Evolutionary conservation across 805 yeast genomes (phyloP).

Genomic region (Candida alai): DNA sequence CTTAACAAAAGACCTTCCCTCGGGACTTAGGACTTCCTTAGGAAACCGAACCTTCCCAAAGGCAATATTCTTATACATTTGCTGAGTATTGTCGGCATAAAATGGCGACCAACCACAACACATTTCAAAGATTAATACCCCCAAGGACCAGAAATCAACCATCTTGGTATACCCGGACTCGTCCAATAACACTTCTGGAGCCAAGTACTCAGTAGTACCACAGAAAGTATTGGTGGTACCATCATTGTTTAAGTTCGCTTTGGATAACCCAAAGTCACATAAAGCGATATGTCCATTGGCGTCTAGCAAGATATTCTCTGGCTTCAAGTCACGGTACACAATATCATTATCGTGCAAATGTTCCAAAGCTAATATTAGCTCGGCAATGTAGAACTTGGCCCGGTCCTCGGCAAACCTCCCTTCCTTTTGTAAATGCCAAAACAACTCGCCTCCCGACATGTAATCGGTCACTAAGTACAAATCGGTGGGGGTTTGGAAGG

Average conservation of each 20-base stretch:
- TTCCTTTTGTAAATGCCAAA: conserved; percentile 95
- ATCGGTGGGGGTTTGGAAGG: conserved; percentile 93
- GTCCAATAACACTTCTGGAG: conserved; percentile 93
- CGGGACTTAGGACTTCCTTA: conserved; percentile 86
- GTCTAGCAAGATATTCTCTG: conserved; percentile 91
- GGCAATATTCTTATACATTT: conserved; percentile 98
- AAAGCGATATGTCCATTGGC: conserved; percentile 97
- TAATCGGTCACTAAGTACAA: conserved; percentile 92
- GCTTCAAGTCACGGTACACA: conserved; percentile 94
- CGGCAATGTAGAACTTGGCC: conserved; percentile 96
- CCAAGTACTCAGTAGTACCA: conserved; percentile 97
- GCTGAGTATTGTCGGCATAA: conserved; percentile 96
- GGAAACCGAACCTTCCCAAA: conserved; percentile 98
- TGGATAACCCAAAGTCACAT: conserved; percentile 95
- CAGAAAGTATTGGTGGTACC: conserved; percentile 96
- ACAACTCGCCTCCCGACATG: conserved; percentile 97
- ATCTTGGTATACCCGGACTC: conserved; percentile 96
- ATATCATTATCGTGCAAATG: conserved; percentile 94
- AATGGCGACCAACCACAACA: conserved; percentile 99
- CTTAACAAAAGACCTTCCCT: conserved; percentile 93
- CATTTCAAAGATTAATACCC: conserved; percentile 96
- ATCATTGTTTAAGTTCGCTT: conserved; percentile 81
- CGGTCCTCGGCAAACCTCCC: conserved; percentile 91
- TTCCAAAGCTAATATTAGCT: conserved; percentile 86
- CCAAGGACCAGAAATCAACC: conserved; percentile 99